phyloP scores from a whole-genome alignment of 306 rosid species.

The Gastrolobium bilobum region DNA sequence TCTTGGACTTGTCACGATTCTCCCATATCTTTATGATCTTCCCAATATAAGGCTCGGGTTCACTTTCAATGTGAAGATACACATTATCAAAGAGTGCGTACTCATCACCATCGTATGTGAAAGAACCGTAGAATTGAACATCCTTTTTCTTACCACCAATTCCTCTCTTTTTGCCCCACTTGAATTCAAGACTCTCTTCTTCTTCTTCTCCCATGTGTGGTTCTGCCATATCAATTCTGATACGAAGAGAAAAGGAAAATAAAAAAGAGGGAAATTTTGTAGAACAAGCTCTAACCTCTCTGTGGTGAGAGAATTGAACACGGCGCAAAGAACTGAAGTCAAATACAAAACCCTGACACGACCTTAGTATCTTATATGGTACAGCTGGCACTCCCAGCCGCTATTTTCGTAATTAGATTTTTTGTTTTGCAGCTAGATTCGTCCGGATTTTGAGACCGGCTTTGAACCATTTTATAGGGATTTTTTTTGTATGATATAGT shows the following conservation, averaged over 20 bases:
- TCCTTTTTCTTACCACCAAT: constrained; percentile 67
- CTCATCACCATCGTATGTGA: constrained; percentile 68
- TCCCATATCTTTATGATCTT: constrained; percentile 82
- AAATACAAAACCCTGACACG: too few species aligned
- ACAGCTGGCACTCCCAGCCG: too few species aligned
- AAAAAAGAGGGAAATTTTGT: background rate
- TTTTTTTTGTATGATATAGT: too few species aligned
- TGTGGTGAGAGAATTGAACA: too few species aligned
- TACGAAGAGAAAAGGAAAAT: background rate
- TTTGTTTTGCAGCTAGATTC: too few species aligned
- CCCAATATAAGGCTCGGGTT: constrained; percentile 67
- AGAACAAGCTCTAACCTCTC: too few species aligned
- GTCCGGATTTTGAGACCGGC: too few species aligned
- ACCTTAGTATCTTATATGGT: too few species aligned
- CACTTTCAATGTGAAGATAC: constrained; percentile 63
- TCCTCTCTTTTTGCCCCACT: constrained; percentile 71
- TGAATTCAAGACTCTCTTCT: constrained; percentile 54
- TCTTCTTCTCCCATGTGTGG: background rate
- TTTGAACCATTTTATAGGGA: too few species aligned
- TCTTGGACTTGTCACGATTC: constrained; percentile 58
- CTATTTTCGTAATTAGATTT: too few species aligned
- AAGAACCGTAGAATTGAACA: constrained; percentile 70
- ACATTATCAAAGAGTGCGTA: constrained; percentile 70
- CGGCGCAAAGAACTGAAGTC: too few species aligned
- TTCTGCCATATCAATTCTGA: constrained; percentile 55